Percentiles rank a stretch among this genome's conserved stretches.
Evolutionary conservation across 164 flowering plant genomes (phyloP).

Genomic region (Brasenia schreberi): DNA sequence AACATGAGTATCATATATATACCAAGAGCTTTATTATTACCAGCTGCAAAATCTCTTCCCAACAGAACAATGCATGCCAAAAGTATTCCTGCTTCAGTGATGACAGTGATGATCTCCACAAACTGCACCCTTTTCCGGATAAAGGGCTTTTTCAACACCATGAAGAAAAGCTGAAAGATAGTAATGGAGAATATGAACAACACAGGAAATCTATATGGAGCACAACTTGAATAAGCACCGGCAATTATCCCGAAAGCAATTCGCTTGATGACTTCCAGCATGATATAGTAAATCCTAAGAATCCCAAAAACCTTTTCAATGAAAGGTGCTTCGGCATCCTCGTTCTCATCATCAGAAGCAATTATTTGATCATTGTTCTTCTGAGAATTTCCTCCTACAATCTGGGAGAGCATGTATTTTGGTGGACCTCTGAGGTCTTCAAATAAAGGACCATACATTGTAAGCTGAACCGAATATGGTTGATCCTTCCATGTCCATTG

Average conservation of each 20-base stretch:
- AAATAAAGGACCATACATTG: slow-evolving; percentile 64
- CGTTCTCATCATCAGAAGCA: slow-evolving; percentile 92
- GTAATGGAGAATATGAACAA: slow-evolving; percentile 42
- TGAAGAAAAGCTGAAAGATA: slow-evolving; percentile 80
- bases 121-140: slow-evolving; percentile 84
- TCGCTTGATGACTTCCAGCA: slow-evolving; percentile 52
- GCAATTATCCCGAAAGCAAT: slow-evolving; percentile 53
- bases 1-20: slow-evolving; percentile 55
- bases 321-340: slow-evolving; percentile 93
- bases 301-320: slow-evolving; percentile 84
- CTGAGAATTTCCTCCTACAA: slow-evolving; percentile 28
- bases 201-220: slow-evolving; percentile 41
- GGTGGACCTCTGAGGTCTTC: slow-evolving; percentile 95
- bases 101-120: slow-evolving; percentile 65
- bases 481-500: slow-evolving; percentile 93
- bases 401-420: slow-evolving; percentile 88
- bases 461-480: slow-evolving; percentile 28
- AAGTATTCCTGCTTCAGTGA: slow-evolving; percentile 49
- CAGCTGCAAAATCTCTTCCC: slow-evolving; percentile 25
- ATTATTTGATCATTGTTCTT: slow-evolving; percentile 46
- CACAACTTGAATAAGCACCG: slow-evolving; percentile 31
- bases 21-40: slow-evolving; percentile 34
- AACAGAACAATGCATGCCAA: slow-evolving; percentile 36
- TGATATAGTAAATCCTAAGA: slow-evolving; percentile 75
- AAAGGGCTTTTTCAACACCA: slow-evolving; percentile 88